Evolutionary conservation across 176 grass and related monocot genomes (phyloP).

Genomic region (Puccinellia tenuiflora): DNA sequence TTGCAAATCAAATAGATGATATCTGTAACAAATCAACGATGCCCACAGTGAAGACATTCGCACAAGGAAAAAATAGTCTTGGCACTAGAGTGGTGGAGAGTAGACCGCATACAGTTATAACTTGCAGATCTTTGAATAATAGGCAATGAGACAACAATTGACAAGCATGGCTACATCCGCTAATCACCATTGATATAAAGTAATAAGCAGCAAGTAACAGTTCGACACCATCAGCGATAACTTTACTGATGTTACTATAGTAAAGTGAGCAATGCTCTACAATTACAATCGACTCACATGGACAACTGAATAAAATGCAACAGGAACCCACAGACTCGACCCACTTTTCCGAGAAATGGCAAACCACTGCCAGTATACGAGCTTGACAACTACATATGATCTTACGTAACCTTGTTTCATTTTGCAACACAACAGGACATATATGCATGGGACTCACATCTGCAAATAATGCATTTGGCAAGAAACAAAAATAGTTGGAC

Average conservation of each 20-base stretch:
- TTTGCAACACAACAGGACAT: not conserved
- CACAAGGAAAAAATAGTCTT: not conserved
- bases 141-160: not conserved
- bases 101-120: not conserved
- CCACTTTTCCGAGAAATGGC: constrained; percentile 17
- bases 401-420: not conserved
- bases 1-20: not conserved
- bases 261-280: not conserved
- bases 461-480: not conserved
- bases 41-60: not conserved
- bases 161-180: not conserved
- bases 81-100: not conserved
- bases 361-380: constrained; percentile 29
- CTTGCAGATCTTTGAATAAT: not conserved
- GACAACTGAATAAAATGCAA: constrained; percentile 18
- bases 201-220: not conserved
- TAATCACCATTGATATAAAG: not conserved
- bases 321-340: constrained; percentile 1
- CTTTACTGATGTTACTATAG: not conserved
- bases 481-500: not conserved
- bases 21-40: not conserved
- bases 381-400: not conserved
- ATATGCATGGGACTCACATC: not conserved
- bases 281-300: constrained; percentile 1
- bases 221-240: not conserved